Evolutionary conservation across 441 rosid species (phyloP).

Genomic region (Erysimum pusillum): DNA sequence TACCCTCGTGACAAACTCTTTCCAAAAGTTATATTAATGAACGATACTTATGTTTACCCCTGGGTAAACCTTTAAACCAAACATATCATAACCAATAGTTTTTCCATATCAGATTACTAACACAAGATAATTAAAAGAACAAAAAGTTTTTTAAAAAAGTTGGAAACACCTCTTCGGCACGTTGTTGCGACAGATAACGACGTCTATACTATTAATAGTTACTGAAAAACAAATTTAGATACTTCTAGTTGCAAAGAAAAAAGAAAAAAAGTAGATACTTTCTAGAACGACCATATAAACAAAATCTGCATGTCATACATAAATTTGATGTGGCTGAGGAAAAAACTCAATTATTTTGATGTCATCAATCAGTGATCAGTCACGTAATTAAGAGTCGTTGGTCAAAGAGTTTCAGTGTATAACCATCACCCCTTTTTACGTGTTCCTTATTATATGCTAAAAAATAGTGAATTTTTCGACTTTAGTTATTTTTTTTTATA

Average conservation of each 20-base stretch:
- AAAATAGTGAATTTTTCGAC: constrained; percentile 11
- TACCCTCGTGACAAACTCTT: neutral
- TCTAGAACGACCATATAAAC: neutral
- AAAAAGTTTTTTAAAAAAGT: too few species aligned
- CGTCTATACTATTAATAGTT: neutral
- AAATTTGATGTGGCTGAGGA: neutral
- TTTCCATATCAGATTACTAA: too few species aligned
- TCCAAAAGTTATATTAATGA: too few species aligned
- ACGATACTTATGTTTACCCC: too few species aligned
- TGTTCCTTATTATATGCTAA: neutral
- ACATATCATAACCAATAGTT: too few species aligned
- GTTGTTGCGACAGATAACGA: constrained; percentile 4
- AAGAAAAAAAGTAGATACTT: neutral
- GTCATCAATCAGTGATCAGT: neutral
- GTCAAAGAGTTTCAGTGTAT: constrained; percentile 30
- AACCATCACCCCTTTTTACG: constrained; percentile 10
- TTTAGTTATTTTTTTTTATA: neutral
- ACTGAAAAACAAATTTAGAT: neutral
- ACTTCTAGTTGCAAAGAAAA: neutral
- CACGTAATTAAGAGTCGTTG: constrained; percentile 14
- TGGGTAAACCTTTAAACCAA: too few species aligned
- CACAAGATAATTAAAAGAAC: too few species aligned
- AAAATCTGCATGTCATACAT: constrained; percentile 10
- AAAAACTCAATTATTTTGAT: constrained; percentile 16
- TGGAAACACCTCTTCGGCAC: neutral